Percentiles rank a stretch among this genome's conserved stretches.
These are phyloP conservation scores for Musa balbisiana DNA, from an alignment of 202 grass and related monocot species.

Conservation along the genomic window DNA sequence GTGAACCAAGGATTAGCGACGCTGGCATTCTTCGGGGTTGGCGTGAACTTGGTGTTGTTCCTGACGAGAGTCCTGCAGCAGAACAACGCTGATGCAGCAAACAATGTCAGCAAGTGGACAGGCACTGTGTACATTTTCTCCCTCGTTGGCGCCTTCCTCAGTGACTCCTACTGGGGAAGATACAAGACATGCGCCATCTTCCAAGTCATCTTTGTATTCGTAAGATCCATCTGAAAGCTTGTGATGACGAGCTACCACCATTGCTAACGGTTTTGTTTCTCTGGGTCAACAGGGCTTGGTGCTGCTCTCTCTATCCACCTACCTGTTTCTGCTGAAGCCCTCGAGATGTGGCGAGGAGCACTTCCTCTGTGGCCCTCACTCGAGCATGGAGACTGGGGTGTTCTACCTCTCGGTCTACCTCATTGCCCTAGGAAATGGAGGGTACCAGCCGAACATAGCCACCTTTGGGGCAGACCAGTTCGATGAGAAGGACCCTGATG, in stretches of 20 bases:
- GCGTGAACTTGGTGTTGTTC: slow-evolving; percentile 13
- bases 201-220: slow-evolving; percentile 16
- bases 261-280: background rate
- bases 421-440: slow-evolving; percentile 31
- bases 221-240: background rate
- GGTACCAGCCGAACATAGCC: slow-evolving; percentile 29
- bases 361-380: background rate
- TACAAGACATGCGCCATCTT: slow-evolving; percentile 18
- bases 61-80: slow-evolving; percentile 11
- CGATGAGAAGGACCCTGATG: slow-evolving; percentile 13
- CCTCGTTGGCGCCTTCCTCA: slow-evolving; percentile 10
- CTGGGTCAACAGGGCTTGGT: background rate
- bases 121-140: slow-evolving; percentile 17
- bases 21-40: slow-evolving; percentile 14
- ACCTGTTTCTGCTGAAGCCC: slow-evolving; percentile 6
- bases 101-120: slow-evolving; percentile 19
- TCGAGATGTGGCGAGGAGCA: slow-evolving; percentile 1
- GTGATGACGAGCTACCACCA: background rate
- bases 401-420: slow-evolving; percentile 26
- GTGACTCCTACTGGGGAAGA: slow-evolving; percentile 22
- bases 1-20: slow-evolving; percentile 17
- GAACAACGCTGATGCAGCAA: slow-evolving; percentile 16
- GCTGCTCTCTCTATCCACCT: slow-evolving; percentile 6
- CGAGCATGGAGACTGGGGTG: background rate
- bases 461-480: slow-evolving; percentile 40